Percentiles rank a stretch among this genome's conserved stretches.
phyloP scores from a whole-genome alignment of 148 eudicot species.

The Drosera capensis region DNA sequence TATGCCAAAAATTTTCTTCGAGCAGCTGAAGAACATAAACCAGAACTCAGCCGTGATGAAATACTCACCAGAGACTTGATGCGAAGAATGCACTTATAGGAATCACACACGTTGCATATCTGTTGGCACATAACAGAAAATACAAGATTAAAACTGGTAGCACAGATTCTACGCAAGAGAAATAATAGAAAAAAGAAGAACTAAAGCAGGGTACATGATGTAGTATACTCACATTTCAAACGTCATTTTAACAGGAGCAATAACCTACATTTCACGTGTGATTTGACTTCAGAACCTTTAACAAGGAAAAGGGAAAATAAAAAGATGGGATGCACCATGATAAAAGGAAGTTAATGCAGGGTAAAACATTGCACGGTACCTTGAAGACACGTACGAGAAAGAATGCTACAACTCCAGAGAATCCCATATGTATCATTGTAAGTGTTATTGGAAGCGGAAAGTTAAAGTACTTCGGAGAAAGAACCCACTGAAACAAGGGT shows the following conservation, averaged over 20 bases:
- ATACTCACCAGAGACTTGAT: constrained; percentile 76
- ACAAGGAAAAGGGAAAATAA: not conserved
- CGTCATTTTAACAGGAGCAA: constrained; percentile 91
- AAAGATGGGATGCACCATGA: not conserved
- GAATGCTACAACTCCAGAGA: constrained; percentile 85
- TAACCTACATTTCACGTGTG: constrained; percentile 42
- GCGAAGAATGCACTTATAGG: constrained; percentile 92
- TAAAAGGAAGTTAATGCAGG: not conserved
- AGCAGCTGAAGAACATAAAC: not conserved
- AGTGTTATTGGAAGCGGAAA: constrained; percentile 94
- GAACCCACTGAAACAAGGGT: constrained; percentile 70
- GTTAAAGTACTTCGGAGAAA: constrained; percentile 95
- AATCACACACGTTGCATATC: constrained; percentile 70
- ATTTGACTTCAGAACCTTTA: not conserved
- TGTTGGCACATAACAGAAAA: constrained; percentile 9
- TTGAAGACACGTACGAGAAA: constrained; percentile 85
- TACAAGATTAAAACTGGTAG: not conserved
- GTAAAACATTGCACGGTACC: constrained; percentile 22
- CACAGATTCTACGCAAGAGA: not conserved
- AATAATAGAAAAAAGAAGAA: not conserved
- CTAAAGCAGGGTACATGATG: not conserved
- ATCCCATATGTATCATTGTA: constrained; percentile 99
- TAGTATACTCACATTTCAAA: constrained; percentile 64
- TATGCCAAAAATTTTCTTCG: too few species aligned
- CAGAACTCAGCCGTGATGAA: not conserved